Base-by-base conservation (phyloP, 176 grass and related monocot genomes). In the Urochloa ruziziensis region DNA sequence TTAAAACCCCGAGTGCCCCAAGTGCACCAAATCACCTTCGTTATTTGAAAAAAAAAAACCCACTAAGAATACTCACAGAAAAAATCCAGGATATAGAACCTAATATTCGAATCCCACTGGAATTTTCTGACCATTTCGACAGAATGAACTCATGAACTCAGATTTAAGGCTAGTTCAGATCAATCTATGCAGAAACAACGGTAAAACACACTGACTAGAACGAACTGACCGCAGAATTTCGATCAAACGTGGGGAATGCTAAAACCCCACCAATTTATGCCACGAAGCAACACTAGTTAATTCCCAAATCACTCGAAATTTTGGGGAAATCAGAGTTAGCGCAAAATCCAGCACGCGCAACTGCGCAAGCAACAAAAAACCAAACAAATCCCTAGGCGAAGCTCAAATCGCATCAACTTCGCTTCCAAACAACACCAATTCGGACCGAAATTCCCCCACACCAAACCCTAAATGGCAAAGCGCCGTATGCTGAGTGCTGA, bases 351-450 rank as follows among this genome's bases (percentile, higher is more conserved):
- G 65, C 7, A 54, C 75, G 28, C 34, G 49, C 18, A 78, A 9
- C n/a, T n/a, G n/a, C n/a, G n/a, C n/a, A n/a, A n/a, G n/a, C 67
- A 81, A n/a, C 49, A 68, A 74, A 48, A 76, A 81, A 66, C 47
- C 52, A 67, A 69, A 19, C 37, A 28, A 82, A 34, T 73, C 35
- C 37, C 37, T 34, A 77, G 34, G 23, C 36, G n/a, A 61, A 40
- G 5, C 54, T 37, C 24, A 43, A 67, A 64, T 70, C 37, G 15
- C 63, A 70, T 19, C 23, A 52, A 59, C 28, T 49, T 27, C 24
- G 10, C 56, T 35, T 27, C 4, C 3, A 70, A 75, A 60, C 28
- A 35, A 18, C 30, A 74, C 37, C 5, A 39, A 36, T 25, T 52
- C 51, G 5, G 43, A 60, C 2, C 15, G 37, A 75, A 75, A 69